These are phyloP conservation scores for Backusella westeae DNA, from an alignment of 192 early-diverging fungal species.

Conservation along the genomic window DNA sequence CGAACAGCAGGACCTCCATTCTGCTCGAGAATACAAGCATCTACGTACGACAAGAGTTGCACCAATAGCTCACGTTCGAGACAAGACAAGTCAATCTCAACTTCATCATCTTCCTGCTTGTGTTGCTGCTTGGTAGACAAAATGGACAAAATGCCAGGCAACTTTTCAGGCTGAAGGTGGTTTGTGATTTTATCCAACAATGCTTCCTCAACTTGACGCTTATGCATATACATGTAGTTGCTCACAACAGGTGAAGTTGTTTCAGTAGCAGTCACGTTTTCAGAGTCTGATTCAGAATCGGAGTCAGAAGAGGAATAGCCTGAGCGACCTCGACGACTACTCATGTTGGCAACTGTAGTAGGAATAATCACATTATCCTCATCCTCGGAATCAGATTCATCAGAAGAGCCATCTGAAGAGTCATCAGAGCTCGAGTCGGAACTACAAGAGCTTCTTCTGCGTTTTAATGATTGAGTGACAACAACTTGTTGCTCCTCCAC, in stretches of 20 bases:
- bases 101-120: constrained; percentile 25
- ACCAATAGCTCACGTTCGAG: constrained; percentile 30
- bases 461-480: background rate
- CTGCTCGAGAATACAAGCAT: constrained; percentile 35
- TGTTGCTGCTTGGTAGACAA: constrained; percentile 21
- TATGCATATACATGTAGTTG: constrained; percentile 25
- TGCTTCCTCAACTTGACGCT: constrained; percentile 34
- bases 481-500: background rate
- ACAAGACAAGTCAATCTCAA: constrained; percentile 36
- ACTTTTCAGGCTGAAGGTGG: constrained; percentile 28
- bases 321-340: background rate
- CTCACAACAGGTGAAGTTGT: constrained; percentile 2
- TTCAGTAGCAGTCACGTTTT: background rate
- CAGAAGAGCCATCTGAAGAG: background rate
- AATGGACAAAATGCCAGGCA: constrained; percentile 34
- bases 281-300: constrained; percentile 26
- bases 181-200: constrained; percentile 30
- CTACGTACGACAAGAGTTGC: constrained; percentile 33
- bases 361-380: constrained; percentile 7
- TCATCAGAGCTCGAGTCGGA: background rate
- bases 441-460: constrained; percentile 21
- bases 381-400: constrained; percentile 3
- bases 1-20: constrained; percentile 28
- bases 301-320: constrained; percentile 14
- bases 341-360: constrained; percentile 13